Evolutionary conservation across 768 basidiomycete genomes (phyloP).

Genomic region (Cyclocybe cylindracea): DNA sequence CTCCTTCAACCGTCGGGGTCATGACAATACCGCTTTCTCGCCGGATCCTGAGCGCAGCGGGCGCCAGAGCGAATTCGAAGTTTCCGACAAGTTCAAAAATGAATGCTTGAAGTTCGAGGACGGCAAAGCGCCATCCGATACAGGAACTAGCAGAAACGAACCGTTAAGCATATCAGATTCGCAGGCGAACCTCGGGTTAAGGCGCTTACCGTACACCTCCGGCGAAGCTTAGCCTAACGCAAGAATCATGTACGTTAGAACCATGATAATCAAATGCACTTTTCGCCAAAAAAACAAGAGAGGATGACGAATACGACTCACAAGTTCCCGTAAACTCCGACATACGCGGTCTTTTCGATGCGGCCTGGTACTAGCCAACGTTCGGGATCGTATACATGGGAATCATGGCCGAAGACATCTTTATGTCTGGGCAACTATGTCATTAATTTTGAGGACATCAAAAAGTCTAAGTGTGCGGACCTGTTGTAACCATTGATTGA

Average conservation of each 20-base stretch:
- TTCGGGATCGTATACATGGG: constrained; percentile 46
- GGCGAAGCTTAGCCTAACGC: constrained; percentile 29
- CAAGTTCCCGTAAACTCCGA: constrained; percentile 53
- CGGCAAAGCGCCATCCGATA: constrained; percentile 40
- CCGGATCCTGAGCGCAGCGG: constrained; percentile 33
- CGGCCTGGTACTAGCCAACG: constrained; percentile 48
- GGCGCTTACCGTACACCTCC: constrained; percentile 29
- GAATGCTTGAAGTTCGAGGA: constrained; percentile 59
- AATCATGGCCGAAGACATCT: constrained; percentile 48
- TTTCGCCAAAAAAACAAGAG: not conserved
- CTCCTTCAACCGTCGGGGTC: constrained; percentile 42
- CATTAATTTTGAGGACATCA: not conserved
- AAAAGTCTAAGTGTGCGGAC: constrained; percentile 23
- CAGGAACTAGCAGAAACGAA: constrained; percentile 24
- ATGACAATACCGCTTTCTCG: constrained; percentile 42
- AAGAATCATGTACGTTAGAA: too few species aligned
- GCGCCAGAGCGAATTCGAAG: constrained; percentile 51
- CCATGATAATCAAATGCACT: not conserved
- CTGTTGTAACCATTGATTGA: constrained; percentile 58
- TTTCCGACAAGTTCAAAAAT: constrained; percentile 53
- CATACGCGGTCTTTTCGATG: constrained; percentile 36
- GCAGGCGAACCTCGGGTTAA: not conserved
- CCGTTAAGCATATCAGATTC: not conserved
- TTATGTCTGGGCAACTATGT: constrained; percentile 29
- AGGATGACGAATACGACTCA: constrained; percentile 19